Evolutionary conservation across 495 filamentous ascomycete species (phyloP), one percentile per base, ranked within the genome.

Genomic region (Lophiotrema nucula): DNA sequence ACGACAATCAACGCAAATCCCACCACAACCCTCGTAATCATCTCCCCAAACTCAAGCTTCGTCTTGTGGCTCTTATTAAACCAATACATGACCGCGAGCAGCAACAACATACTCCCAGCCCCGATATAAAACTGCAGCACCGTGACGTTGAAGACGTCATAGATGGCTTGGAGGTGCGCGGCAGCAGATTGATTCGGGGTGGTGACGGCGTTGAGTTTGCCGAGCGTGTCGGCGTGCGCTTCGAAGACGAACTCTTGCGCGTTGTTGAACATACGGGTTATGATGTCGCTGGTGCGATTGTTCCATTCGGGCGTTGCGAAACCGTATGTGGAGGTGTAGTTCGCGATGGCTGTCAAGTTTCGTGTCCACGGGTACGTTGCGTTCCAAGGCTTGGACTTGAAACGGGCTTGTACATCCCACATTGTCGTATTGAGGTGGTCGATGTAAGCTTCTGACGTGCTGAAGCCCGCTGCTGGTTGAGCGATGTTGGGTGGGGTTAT

Each of bases 111-210:
- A 4, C 13, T 22, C 11, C 44, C 44, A 10, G 44, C 44, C 10
- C 44, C 44, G 26, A 47, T 47, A 27, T 47, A 47, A 21, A 47
- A 47, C 23, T 47, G 44, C 44, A 47, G 13, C 18, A 47, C 44
- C 10, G 44, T 47, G 18, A 27, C 23, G 18, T 47, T 47, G 44
- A 47, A 47, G 44, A 47, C 44, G 10, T 47, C 23, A 21, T 12
- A 47, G 18, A 47, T 22, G 11, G 44, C 44, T 4, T 23, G 6
- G 18, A 47, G 44, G 16, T 8, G 16, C 18, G 44, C 23, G 18
- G 10, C 44, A 13, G 44, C 18, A 13, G 18, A 13, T 8, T 23
- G 13, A 13, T 23, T 47, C 4, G 31, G 8, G 31, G 8, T 8
- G 8, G 31, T 15, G 31, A 47, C 44, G 11, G 44, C 44, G 18